phyloP scores from a whole-genome alignment of 495 filamentous ascomycete species.

The Copromyces sp. region DNA sequence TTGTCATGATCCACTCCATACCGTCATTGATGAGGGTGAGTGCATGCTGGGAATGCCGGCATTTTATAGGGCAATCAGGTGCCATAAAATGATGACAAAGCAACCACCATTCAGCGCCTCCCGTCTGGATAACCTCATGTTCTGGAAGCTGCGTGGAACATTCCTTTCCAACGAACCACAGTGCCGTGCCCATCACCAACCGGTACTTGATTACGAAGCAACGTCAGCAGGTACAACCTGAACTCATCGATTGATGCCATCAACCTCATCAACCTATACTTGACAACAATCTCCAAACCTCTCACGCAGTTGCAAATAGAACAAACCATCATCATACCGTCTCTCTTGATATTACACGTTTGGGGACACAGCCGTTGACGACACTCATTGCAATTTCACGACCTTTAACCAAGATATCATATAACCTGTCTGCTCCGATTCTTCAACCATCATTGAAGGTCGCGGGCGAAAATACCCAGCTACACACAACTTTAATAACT shows the following conservation, averaged over 20 bases:
- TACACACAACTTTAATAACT: neutral
- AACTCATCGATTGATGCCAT: neutral
- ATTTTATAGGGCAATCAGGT: neutral
- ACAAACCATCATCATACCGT: neutral
- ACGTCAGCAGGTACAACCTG: neutral
- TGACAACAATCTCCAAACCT: neutral
- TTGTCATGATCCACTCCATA: neutral
- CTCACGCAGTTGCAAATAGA: neutral
- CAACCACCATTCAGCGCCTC: neutral
- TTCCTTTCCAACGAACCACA: neutral
- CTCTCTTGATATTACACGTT: neutral
- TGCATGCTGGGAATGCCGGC: neutral
- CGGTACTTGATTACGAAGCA: neutral
- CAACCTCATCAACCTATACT: neutral
- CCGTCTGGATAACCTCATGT: neutral
- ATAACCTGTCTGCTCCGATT: neutral
- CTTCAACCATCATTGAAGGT: neutral
- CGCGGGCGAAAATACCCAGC: neutral
- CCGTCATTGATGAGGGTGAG: neutral
- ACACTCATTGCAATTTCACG: neutral
- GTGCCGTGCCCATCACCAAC: neutral
- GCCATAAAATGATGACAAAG: neutral
- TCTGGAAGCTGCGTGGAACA: neutral
- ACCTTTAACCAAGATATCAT: neutral
- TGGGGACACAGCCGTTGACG: neutral